Conservation (phyloP, 2,329 filamentous ascomycete genomes). For the Epichloe sp. region DNA sequence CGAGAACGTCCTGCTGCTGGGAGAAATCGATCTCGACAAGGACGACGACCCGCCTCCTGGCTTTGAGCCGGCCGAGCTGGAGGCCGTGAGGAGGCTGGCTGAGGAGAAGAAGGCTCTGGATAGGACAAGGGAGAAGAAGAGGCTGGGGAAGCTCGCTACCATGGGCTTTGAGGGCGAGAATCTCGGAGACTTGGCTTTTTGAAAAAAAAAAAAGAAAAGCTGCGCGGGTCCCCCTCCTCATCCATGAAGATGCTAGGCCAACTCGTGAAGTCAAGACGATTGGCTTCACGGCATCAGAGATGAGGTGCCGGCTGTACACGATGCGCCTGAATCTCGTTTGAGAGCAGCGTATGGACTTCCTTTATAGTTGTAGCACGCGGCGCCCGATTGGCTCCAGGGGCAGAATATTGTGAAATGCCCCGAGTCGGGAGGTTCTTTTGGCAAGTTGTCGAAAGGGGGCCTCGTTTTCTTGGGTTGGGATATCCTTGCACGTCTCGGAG, state of each 20-base stretch:
- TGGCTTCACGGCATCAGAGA: background rate
- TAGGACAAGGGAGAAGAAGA: constrained; percentile 60
- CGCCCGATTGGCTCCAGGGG: constrained; percentile 13
- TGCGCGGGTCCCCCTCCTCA: background rate
- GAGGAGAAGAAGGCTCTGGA: constrained; percentile 57
- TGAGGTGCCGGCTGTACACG: background rate
- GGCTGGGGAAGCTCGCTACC: constrained; percentile 56
- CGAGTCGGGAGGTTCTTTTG: constrained; percentile 4
- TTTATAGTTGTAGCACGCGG: background rate
- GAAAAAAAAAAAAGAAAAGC: background rate
- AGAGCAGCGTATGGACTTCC: background rate
- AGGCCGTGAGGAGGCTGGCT: constrained; percentile 58
- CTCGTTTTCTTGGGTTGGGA: background rate
- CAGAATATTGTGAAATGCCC: constrained; percentile 56
- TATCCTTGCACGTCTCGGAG: background rate
- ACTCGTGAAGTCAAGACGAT: background rate
- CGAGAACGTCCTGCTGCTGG: constrained; percentile 91
- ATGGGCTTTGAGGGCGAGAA: constrained; percentile 85
- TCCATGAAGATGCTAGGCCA: too few species aligned
- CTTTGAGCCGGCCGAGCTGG: constrained; percentile 51
- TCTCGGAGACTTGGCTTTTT: constrained; percentile 60
- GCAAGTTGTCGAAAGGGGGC: background rate
- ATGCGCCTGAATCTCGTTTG: background rate
- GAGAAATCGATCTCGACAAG: constrained; percentile 92
- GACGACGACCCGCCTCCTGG: constrained; percentile 77